Conservation (phyloP, 805 yeast genomes). For the Clavispora asparagi region DNA sequence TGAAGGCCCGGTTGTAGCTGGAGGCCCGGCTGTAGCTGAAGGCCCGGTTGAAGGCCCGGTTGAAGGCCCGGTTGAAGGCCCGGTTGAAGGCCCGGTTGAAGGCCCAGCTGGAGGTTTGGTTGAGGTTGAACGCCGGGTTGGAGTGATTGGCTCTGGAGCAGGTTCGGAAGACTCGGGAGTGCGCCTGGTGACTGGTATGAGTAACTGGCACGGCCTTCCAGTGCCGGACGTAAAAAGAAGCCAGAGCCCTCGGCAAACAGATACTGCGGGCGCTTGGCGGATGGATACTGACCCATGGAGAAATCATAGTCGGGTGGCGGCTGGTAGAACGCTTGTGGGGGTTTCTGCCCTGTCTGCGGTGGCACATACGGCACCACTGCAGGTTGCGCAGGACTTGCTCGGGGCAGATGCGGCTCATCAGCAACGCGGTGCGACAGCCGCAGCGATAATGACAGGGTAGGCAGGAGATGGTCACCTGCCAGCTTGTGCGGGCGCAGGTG, state of each 20-base stretch:
- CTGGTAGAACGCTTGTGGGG: constrained; percentile 3
- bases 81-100: not conserved
- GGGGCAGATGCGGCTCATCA: constrained; percentile 39
- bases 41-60: not conserved
- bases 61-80: not conserved
- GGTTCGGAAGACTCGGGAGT: not conserved
- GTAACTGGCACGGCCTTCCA: not conserved
- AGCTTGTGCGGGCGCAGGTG: constrained; percentile 6
- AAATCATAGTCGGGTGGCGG: not conserved
- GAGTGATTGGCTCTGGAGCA: not conserved
- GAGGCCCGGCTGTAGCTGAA: too few relatives aligned
- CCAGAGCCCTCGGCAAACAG: not conserved
- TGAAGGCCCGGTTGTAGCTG: not conserved
- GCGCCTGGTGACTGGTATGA: not conserved
- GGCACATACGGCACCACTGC: not conserved
- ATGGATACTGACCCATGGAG: not conserved
- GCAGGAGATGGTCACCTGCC: constrained; percentile 22
- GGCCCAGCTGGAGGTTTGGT: not conserved
- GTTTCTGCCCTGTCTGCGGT: constrained; percentile 2
- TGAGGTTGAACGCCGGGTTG: not conserved
- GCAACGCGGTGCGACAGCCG: constrained; percentile 22
- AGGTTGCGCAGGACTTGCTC: constrained; percentile 25
- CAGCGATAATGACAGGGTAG: constrained; percentile 33
- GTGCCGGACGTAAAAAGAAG: not conserved
- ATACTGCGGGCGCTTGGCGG: not conserved